Evolutionary conservation across 176 grass and related monocot species (phyloP), one percentile per base, ranked within the genome.

Genomic region (Olyra latifolia): DNA sequence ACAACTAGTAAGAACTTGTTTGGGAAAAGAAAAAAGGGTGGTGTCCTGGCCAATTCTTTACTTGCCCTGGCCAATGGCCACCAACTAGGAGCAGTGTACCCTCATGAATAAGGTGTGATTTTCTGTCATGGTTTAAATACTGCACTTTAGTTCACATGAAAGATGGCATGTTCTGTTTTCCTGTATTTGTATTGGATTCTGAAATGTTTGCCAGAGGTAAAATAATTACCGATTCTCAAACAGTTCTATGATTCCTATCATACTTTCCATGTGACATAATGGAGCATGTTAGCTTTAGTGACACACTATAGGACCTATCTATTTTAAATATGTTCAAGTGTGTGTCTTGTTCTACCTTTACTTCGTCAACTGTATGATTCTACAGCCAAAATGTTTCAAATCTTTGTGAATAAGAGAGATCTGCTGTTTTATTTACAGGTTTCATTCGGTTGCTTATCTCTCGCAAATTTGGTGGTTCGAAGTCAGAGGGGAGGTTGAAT

Each of bases 381-480:
- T 77, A 16, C 58, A 25, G 15, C 19, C 52, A 59, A 1, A 82
- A 2, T 46, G 14, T 23, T 74, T 23, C 9, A 39, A 59, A 50
- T 50, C 7, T 45, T 80, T 22, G 17, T 56, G 43, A 7, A 44
- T 52, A 54, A 80, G 41, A 49, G 44, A 53, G 42, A 47, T 28
- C 40, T 75, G 50, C 19, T 42, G 55, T 28, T 80, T 24, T 38
- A 76, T 17, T 10, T 83, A 71, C 82, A 99, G 92, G 71, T 95
- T 99, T 83, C 90, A 42, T 53, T 77, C 66, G 1, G 88, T 94
- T 56, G 96, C 96, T 25, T 99, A 98, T 62, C 86, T 99, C 69
- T 73, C 71, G 0, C 96, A 99, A 69, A 93, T 89, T 44, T 99
- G 96, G 96, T 99, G 96, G 96, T 88, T 99, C 16, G 96, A 98